phyloP scores from a whole-genome alignment of 1,284 basidiomycete species.

The Heterobasidion parviporum region DNA sequence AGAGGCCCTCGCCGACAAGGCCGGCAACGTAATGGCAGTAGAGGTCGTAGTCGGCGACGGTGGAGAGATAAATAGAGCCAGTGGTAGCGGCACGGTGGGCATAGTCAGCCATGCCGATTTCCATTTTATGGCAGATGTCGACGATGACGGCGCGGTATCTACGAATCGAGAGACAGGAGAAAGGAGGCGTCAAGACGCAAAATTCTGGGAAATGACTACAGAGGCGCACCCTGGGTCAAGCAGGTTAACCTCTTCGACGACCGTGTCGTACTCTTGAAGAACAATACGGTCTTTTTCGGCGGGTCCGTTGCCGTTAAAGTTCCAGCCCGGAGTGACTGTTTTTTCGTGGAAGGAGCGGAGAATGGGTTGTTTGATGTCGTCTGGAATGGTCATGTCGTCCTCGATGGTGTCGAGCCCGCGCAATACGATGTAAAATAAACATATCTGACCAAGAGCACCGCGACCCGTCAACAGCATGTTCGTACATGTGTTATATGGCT shows the following conservation, averaged over 20 bases:
- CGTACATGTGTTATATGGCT: neutral
- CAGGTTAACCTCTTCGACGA: conserved; percentile 77
- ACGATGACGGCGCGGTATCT: conserved; percentile 82
- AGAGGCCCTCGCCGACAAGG: conserved; percentile 94
- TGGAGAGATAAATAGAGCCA: conserved; percentile 61
- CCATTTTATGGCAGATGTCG: conserved; percentile 84
- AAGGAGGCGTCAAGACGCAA: neutral
- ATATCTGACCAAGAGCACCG: conserved; percentile 49
- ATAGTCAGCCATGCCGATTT: conserved; percentile 93
- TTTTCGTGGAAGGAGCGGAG: conserved; percentile 81
- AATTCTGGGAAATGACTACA: neutral
- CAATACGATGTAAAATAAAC: conserved; percentile 92
- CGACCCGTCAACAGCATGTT: too few species aligned
- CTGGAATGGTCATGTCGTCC: conserved; percentile 95
- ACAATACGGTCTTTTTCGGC: conserved; percentile 88
- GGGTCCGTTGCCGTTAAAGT: conserved; percentile 76
- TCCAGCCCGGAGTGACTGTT: conserved; percentile 84
- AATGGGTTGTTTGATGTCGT: conserved; percentile 81
- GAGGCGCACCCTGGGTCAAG: conserved; percentile 55
- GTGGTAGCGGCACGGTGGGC: conserved; percentile 74
- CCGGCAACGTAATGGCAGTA: conserved; percentile 99
- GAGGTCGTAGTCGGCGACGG: conserved; percentile 84
- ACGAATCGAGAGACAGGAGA: conserved; percentile 1
- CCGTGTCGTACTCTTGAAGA: conserved; percentile 78
- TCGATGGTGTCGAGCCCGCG: conserved; percentile 94